These are phyloP conservation scores for Xerocomellus amylosporus DNA, from an alignment of 768 basidiomycete species.

Conservation along the genomic window DNA sequence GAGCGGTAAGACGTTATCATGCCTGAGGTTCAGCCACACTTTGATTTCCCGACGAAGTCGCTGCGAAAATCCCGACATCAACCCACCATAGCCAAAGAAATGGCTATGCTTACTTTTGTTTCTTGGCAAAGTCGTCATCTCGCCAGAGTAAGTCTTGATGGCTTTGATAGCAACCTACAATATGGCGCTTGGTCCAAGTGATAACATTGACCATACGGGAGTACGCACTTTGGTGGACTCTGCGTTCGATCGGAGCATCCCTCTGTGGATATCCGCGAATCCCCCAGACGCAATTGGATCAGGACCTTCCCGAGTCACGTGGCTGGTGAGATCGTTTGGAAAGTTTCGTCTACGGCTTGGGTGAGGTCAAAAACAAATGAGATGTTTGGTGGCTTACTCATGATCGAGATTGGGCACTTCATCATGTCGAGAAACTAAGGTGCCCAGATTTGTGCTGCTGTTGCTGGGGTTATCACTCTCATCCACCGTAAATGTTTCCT, in stretches of 20 bases:
- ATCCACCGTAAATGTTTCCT: not conserved
- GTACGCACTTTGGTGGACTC: not conserved
- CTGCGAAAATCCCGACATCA: constrained; percentile 3
- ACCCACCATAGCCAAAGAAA: not conserved
- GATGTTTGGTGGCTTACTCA: not conserved
- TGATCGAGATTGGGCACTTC: not conserved
- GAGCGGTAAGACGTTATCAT: not conserved
- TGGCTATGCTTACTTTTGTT: constrained; percentile 1
- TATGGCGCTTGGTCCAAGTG: not conserved
- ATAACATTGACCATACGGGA: not conserved
- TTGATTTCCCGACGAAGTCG: constrained; percentile 5
- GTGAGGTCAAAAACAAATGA: not conserved
- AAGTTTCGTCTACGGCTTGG: not conserved
- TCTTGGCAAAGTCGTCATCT: constrained; percentile 7
- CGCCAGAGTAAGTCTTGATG: constrained; percentile 1
- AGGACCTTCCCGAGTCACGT: not conserved
- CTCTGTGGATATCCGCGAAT: constrained; percentile 8
- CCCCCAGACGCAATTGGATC: constrained; percentile 2
- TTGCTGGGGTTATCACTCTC: not conserved
- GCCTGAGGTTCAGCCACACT: not conserved
- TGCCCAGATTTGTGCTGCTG: not conserved
- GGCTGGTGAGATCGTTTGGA: not conserved
- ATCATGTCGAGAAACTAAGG: no score
- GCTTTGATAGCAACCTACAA: constrained; percentile 8
- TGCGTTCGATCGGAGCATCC: not conserved